A percentile compares a stretch with the other conserved stretches of the same genome.
Conservation (phyloP, 2,329 filamentous ascomycete genomes). For the Colletotrichum sp. region DNA sequence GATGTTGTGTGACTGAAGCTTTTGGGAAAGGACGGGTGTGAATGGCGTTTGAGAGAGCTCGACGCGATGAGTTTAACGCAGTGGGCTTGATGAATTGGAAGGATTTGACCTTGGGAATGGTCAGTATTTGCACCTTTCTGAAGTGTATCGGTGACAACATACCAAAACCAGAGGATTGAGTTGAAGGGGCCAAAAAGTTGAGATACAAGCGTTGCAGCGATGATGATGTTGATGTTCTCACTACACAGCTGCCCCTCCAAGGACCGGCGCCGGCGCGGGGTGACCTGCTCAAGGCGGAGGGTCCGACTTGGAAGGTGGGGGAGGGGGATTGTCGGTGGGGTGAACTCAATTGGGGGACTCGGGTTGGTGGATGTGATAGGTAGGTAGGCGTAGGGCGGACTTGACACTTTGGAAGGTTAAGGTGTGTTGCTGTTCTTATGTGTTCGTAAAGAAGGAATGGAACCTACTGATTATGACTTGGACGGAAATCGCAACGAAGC, state of each 20-base stretch:
- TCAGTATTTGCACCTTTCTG: background rate
- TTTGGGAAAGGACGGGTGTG: background rate
- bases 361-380: background rate
- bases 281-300: background rate
- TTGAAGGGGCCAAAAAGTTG: background rate
- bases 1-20: background rate
- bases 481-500: background rate
- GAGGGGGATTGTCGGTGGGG: background rate
- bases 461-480: background rate
- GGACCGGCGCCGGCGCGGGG: background rate
- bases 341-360: background rate
- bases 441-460: background rate
- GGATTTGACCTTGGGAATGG: background rate
- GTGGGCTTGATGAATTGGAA: background rate
- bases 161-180: background rate
- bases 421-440: background rate
- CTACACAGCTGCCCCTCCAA: background rate
- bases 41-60: background rate
- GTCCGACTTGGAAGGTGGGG: constrained; percentile 2
- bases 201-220: background rate
- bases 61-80: background rate
- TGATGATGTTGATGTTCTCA: background rate
- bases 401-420: background rate
- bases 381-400: background rate
- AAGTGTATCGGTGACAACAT: background rate